phyloP scores from a whole-genome alignment of 1,139 yeast species.

The Citeromyces hawaiiensis region DNA sequence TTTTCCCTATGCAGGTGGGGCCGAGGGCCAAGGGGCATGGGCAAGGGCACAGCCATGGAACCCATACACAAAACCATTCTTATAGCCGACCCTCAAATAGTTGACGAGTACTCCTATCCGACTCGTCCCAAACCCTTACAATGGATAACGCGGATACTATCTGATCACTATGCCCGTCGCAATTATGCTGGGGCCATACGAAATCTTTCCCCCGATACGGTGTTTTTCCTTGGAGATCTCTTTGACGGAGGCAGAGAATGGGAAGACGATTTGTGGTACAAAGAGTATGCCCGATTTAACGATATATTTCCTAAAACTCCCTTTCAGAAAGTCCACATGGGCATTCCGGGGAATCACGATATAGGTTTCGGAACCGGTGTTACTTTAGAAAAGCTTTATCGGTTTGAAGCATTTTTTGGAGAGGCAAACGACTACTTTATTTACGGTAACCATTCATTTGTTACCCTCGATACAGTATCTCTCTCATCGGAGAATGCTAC shows the following conservation, averaged over 20 bases:
- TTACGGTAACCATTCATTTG: slow-evolving; percentile 65
- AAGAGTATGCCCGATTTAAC: slow-evolving; percentile 61
- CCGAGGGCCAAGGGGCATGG: slow-evolving; percentile 23
- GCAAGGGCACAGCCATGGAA: no score
- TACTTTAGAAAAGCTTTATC: slow-evolving; percentile 32
- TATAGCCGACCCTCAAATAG: slow-evolving; percentile 52
- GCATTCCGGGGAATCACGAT: slow-evolving; percentile 91
- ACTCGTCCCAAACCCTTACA: slow-evolving; percentile 21
- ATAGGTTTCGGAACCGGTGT: slow-evolving; percentile 77
- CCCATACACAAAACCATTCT: slow-evolving; percentile 22
- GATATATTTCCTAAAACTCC: slow-evolving; percentile 40
- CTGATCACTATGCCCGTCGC: slow-evolving; percentile 70
- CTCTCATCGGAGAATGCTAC: slow-evolving; percentile 37
- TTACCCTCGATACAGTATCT: slow-evolving; percentile 72
- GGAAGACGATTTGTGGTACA: slow-evolving; percentile 48
- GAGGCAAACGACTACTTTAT: slow-evolving; percentile 39
- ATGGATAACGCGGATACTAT: slow-evolving; percentile 28
- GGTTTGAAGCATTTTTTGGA: slow-evolving; percentile 70
- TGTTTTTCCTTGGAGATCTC: slow-evolving; percentile 76
- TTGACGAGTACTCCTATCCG: slow-evolving; percentile 51
- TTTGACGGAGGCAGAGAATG: slow-evolving; percentile 92
- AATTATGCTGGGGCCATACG: slow-evolving; percentile 56
- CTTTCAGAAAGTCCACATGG: slow-evolving; percentile 25
- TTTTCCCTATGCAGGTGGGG: slow-evolving; percentile 48
- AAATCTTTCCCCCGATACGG: slow-evolving; percentile 58